A percentile compares a stretch with the other conserved stretches of the same genome.
Evolutionary conservation across 352 stramenopile genomes (phyloP).

Genomic region (Globisporangium paddicum): DNA sequence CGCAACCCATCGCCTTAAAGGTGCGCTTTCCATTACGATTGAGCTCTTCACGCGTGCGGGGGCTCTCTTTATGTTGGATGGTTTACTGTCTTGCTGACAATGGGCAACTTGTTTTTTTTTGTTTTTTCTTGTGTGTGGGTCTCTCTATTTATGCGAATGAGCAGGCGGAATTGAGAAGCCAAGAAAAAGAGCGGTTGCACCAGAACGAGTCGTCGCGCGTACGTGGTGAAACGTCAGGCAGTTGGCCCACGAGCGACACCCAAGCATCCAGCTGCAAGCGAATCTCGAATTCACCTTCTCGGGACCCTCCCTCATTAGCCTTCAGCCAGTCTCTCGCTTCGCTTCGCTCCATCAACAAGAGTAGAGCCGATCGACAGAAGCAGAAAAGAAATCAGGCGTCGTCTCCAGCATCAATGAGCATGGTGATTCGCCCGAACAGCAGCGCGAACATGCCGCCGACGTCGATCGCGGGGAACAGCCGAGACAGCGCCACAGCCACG

Average conservation of each 20-base stretch:
- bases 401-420: conserved; percentile 1
- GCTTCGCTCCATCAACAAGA: conserved; percentile 3
- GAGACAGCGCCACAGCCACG: not conserved
- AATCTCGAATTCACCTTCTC: conserved; percentile 4
- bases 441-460: not conserved
- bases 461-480: not conserved
- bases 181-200: not conserved
- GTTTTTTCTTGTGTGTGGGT: too few relatives aligned
- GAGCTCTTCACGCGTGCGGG: too few relatives aligned
- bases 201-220: not conserved
- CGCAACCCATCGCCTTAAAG: not conserved
- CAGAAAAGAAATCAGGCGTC: not conserved
- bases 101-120: too few relatives aligned
- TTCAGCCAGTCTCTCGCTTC: not conserved
- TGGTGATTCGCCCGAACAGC: conserved; percentile 8
- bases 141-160: too few relatives aligned
- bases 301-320: not conserved
- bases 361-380: not conserved
- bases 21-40: too few relatives aligned
- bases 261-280: not conserved
- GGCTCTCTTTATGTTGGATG: too few relatives aligned
- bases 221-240: conserved; percentile 8
- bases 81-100: too few relatives aligned
- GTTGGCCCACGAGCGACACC: conserved; percentile 2
- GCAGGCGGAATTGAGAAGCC: too few relatives aligned